These are phyloP conservation scores for Leccinum uliginosum DNA, from an alignment of 768 basidiomycete genomes.

Conservation along the genomic window DNA sequence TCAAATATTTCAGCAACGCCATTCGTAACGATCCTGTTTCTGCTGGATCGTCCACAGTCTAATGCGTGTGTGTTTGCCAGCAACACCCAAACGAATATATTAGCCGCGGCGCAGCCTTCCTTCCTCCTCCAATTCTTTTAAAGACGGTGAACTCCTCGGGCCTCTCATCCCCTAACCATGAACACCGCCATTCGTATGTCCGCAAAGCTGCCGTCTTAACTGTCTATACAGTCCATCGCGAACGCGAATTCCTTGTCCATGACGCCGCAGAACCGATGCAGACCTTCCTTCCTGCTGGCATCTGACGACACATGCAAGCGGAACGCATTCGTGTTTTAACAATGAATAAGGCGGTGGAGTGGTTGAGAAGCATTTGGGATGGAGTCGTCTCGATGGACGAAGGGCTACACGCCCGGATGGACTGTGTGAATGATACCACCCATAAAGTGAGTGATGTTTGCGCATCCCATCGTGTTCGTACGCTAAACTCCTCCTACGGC, in stretches of 20 bases:
- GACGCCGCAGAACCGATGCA: constrained; percentile 95
- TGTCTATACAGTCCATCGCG: constrained; percentile 88
- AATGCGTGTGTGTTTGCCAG: constrained; percentile 34
- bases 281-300: constrained; percentile 93
- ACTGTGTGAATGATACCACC: constrained; percentile 80
- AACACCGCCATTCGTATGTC: constrained; percentile 96
- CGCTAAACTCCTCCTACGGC: constrained; percentile 1
- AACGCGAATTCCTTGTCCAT: constrained; percentile 91
- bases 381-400: constrained; percentile 81
- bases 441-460: constrained; percentile 57
- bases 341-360: constrained; percentile 89
- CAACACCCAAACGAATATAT: constrained; percentile 99
- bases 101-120: constrained; percentile 89
- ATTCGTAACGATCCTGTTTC: constrained; percentile 88
- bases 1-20: constrained; percentile 82
- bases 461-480: not conserved
- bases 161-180: constrained; percentile 95
- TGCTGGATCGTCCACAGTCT: not conserved
- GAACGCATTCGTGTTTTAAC: constrained; percentile 94
- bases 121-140: constrained; percentile 93
- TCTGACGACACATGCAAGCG: constrained; percentile 94
- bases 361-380: constrained; percentile 82
- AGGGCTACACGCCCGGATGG: constrained; percentile 83
- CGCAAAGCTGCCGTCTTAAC: constrained; percentile 98
- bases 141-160: constrained; percentile 91